Conservation (phyloP, 345 rosid species). For the Theobroma cacao region DNA sequence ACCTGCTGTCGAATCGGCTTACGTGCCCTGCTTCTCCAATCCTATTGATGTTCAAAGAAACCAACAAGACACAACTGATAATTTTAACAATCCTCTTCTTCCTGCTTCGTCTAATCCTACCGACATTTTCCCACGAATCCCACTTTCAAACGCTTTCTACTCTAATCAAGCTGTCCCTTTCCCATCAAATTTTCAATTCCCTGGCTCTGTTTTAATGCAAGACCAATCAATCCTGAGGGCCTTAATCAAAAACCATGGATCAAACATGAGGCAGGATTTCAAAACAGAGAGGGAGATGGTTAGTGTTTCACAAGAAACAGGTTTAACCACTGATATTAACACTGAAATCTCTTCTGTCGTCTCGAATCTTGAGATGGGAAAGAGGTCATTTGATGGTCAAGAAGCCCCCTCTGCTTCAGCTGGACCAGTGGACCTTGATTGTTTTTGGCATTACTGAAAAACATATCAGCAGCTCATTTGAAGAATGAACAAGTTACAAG, state of each 20-base stretch:
- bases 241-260: conserved; percentile 40
- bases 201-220: conserved; percentile 36
- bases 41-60: conserved; percentile 33
- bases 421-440: conserved; percentile 44
- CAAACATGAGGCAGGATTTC: conserved; percentile 31
- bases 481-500: not conserved
- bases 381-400: conserved; percentile 41
- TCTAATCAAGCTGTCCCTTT: conserved; percentile 29
- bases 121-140: conserved; percentile 27
- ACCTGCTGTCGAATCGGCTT: conserved; percentile 28
- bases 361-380: conserved; percentile 46
- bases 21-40: conserved; percentile 90
- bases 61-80: conserved; percentile 23
- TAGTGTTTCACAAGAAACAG: conserved; percentile 59
- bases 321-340: conserved; percentile 44
- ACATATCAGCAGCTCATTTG: not conserved
- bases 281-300: conserved; percentile 38
- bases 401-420: conserved; percentile 51
- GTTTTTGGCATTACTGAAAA: conserved; percentile 64
- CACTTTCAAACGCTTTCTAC: conserved; percentile 33
- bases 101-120: conserved; percentile 21
- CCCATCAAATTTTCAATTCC: conserved; percentile 27
- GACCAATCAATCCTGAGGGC: conserved; percentile 52
- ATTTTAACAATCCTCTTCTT: conserved; percentile 35
- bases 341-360: conserved; percentile 53